A percentile compares a stretch with the other conserved stretches of the same genome.
Conservation (phyloP, 2,329 filamentous ascomycete species). For the Cladophialophora carrionii region DNA sequence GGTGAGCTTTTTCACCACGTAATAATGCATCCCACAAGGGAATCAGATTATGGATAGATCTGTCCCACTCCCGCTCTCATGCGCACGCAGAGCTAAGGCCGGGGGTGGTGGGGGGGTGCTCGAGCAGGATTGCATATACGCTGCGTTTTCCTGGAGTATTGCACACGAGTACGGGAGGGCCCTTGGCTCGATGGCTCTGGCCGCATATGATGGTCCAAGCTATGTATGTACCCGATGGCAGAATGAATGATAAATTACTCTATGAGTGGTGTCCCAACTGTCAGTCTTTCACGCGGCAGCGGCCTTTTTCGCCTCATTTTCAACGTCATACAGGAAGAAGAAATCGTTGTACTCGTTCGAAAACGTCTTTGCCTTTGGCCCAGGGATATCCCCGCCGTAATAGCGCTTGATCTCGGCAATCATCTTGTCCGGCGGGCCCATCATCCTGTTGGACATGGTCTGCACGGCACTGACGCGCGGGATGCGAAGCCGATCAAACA, state of each 20-base stretch:
- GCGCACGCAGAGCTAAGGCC: too few relatives aligned
- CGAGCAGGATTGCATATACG: too few relatives aligned
- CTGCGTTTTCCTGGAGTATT: too few relatives aligned
- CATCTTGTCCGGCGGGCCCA: conserved; percentile 27
- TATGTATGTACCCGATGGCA: too few relatives aligned
- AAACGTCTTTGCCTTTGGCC: conserved; percentile 26
- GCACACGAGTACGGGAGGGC: too few relatives aligned
- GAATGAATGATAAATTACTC: neutral
- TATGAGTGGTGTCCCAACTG: neutral
- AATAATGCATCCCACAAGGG: too few relatives aligned
- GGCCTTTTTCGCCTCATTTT: conserved; percentile 16
- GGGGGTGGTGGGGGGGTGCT: too few relatives aligned
- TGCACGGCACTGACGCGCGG: conserved; percentile 27
- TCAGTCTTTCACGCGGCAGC: neutral
- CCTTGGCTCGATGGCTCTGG: too few relatives aligned
- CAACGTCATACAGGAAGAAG: conserved; percentile 33
- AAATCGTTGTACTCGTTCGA: conserved; percentile 29
- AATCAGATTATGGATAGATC: too few relatives aligned
- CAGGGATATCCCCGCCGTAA: conserved; percentile 25
- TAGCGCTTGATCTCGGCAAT: conserved; percentile 26
- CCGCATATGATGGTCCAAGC: too few relatives aligned
- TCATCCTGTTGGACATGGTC: conserved; percentile 32
- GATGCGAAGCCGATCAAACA: conserved; percentile 25
- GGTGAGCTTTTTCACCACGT: too few relatives aligned
- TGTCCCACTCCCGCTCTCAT: too few relatives aligned